phyloP scores from a whole-genome alignment of 2,329 filamentous ascomycete species.

The Clonostachys byssicola region DNA sequence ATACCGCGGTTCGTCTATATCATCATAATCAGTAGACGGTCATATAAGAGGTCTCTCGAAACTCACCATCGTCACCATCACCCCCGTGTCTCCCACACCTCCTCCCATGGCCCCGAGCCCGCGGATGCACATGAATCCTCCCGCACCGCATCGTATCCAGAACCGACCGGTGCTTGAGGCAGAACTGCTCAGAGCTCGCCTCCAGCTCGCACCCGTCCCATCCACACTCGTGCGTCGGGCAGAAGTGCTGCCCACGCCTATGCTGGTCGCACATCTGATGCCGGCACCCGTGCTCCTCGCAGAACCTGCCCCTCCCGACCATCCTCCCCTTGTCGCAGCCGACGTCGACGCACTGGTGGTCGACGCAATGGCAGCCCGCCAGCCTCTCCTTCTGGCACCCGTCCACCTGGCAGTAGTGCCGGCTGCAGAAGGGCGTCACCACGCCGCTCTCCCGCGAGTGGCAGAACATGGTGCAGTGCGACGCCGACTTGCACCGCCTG shows the following conservation, averaged over 20 bases:
- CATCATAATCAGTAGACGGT: background rate
- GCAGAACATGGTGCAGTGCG: conserved; percentile 14
- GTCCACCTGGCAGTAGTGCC: conserved; percentile 17
- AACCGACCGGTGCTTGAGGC: background rate
- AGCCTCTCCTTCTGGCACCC: conserved; percentile 16
- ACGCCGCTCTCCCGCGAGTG: conserved; percentile 16
- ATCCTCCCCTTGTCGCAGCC: background rate
- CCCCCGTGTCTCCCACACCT: background rate
- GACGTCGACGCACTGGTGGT: background rate
- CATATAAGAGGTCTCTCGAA: no score
- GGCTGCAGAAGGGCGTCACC: conserved; percentile 15
- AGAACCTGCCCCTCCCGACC: background rate
- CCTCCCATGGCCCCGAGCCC: background rate
- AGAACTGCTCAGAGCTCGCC: background rate
- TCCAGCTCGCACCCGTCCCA: background rate
- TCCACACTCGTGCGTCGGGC: background rate
- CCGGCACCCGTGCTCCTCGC: conserved; percentile 3
- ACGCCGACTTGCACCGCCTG: conserved; percentile 11
- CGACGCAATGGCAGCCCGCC: conserved; percentile 12
- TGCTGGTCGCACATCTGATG: background rate
- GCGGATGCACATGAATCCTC: no score
- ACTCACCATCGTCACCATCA: no score
- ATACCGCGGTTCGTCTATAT: no score
- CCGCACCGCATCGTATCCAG: no score
- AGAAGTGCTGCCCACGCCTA: background rate